Evolutionary conservation across 495 filamentous ascomycete genomes (phyloP).

Genomic region (Hapsidospora chrysogenum): DNA sequence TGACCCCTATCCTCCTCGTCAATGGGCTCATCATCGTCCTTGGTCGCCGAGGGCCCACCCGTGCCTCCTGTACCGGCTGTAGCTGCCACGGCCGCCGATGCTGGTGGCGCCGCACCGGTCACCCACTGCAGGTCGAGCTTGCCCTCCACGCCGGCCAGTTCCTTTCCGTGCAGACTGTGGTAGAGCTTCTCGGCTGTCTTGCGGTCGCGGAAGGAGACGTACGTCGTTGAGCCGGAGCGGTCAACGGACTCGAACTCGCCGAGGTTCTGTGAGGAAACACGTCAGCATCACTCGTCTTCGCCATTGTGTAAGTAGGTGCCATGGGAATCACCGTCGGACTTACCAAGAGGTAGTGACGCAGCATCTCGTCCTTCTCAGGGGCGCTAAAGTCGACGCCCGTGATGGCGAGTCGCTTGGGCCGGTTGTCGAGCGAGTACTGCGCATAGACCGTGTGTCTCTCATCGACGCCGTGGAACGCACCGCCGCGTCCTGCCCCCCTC

Average conservation of each 20-base stretch:
- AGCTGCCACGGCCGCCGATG: no score
- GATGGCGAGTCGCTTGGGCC: constrained; percentile 62
- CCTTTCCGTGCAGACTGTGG: constrained; percentile 34
- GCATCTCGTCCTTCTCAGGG: constrained; percentile 59
- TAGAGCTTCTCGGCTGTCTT: constrained; percentile 80
- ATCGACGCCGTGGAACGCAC: constrained; percentile 42
- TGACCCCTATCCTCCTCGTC: no score
- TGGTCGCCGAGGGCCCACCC: no score
- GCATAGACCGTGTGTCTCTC: constrained; percentile 37
- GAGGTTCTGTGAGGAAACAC: constrained; percentile 41
- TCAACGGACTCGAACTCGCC: constrained; percentile 72
- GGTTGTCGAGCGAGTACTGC: constrained; percentile 71
- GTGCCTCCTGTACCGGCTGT: no score
- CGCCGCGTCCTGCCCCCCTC: constrained; percentile 28
- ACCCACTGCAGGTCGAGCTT: constrained; percentile 67
- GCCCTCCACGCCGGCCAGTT: constrained; percentile 54
- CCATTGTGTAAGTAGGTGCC: no score
- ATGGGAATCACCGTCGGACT: no score
- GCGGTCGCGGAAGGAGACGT: constrained; percentile 73
- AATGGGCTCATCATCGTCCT: no score
- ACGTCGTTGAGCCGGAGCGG: constrained; percentile 40
- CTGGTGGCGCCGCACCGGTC: constrained; percentile 9
- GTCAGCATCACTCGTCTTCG: no score
- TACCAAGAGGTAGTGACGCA: constrained; percentile 78
- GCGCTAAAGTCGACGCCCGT: constrained; percentile 49